These are phyloP conservation scores for Calocera cornea DNA, from an alignment of 768 basidiomycete species.

Conservation along the genomic window DNA sequence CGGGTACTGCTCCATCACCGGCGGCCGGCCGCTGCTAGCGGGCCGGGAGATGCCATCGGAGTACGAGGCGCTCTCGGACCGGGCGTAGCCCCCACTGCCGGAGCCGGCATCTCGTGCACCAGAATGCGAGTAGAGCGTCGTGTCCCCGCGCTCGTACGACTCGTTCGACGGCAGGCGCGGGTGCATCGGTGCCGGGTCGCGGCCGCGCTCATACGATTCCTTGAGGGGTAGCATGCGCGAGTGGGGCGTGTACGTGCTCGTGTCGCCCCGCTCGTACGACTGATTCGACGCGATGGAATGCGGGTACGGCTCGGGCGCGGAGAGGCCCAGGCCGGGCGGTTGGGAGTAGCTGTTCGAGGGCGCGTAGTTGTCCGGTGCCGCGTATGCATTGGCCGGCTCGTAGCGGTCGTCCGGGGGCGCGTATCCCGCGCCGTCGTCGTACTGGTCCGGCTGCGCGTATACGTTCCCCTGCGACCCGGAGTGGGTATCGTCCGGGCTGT, in stretches of 20 bases:
- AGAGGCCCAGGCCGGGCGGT: neutral
- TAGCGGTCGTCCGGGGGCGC: neutral
- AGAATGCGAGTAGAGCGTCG: neutral
- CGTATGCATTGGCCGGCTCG: neutral
- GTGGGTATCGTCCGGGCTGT: neutral
- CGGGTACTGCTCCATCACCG: neutral
- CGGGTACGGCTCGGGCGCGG: neutral
- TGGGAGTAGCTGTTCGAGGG: neutral
- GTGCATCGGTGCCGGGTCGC: neutral
- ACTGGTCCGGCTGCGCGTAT: neutral
- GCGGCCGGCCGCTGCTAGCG: neutral
- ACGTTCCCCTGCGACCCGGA: neutral
- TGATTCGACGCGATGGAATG: neutral
- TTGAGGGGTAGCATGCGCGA: neutral
- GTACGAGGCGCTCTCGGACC: neutral
- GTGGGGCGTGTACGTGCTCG: neutral
- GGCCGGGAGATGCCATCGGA: neutral
- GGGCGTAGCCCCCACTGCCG: neutral
- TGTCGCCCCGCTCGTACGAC: neutral
- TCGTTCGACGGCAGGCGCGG: neutral
- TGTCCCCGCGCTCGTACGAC: neutral
- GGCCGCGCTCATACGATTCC: neutral
- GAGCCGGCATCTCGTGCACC: neutral
- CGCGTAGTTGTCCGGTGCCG: neutral
- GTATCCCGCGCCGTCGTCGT: neutral